Base-by-base conservation (phyloP, 331 rosid genomes). In the Spiraea crenata region DNA sequence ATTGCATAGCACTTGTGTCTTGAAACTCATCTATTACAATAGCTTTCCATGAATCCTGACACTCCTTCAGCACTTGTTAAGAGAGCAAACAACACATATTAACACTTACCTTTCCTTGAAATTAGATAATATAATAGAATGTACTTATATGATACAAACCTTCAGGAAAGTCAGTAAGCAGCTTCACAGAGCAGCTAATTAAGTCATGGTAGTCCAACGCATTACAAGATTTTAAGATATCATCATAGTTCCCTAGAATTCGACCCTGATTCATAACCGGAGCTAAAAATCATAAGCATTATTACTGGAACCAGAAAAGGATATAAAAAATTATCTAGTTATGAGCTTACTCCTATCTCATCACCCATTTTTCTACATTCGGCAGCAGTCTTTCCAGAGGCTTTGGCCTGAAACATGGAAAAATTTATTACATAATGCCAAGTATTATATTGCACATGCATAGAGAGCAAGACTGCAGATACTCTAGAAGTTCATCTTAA, bases 1-100 rank as follows among this genome's bases (percentile, higher is more conserved):
- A 93, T 74, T 93, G 99, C 97, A 85, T 93, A 84, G 95, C 74
- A 82, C 97, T 93, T 7, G 99, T 93, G 68, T 93, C 99, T 83
- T 93, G 99, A 86, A 93, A 93, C 89, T 93, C 99, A 69, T 93
- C 99, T 69, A 93, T 81, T 56, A 93, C 88, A 74, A 91, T 80
- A 73, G 97, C 96, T 84, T 84, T 91, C 96, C 97, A 90, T 13
- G 76, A 71, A 56, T 84, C 85, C 81, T 77, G 95, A 58, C 91
- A 84, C 75, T 91, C 97, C 84, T 78, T 84, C 85, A 84, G 82
- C 60, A 89, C 99, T 93, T 49, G 20, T 47, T 69, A 76, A 69
- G 17, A 63, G 39, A 35, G 55, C 67, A 52, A 77, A 79, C 47
- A 62, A 12, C 16, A 25, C 11, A 16, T 31, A 57, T 57, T 4